Conservation (phyloP, 1,139 yeast species). For the Tardiomyces depauwii region DNA sequence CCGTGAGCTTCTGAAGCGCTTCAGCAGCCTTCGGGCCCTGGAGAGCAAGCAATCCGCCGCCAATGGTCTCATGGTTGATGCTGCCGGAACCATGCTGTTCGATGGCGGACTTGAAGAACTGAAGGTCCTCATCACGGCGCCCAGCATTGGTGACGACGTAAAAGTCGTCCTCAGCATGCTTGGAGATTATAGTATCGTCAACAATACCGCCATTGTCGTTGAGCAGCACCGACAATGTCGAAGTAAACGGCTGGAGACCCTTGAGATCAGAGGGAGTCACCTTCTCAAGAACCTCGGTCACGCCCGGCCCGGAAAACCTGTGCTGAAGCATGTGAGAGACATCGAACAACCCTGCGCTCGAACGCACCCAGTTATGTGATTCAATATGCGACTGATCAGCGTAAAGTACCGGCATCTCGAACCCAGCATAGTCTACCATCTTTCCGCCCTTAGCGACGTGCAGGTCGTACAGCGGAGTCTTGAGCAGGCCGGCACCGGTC, state of each 20-base stretch:
- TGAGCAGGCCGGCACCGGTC: conserved; percentile 12
- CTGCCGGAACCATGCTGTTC: conserved; percentile 23
- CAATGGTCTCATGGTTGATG: conserved; percentile 45
- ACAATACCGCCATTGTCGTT: conserved; percentile 65
- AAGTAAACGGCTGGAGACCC: conserved; percentile 42
- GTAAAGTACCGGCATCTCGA: conserved; percentile 86
- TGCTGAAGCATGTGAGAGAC: conserved; percentile 98
- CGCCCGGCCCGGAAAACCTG: conserved; percentile 53
- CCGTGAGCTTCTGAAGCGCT: conserved; percentile 54
- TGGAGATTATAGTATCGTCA: conserved; percentile 88
- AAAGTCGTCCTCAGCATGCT: conserved; percentile 63
- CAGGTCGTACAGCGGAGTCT: conserved; percentile 74
- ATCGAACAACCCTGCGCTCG: conserved; percentile 82
- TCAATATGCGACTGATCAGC: conserved; percentile 75
- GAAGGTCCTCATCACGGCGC: conserved; percentile 69
- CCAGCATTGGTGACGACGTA: conserved; percentile 98
- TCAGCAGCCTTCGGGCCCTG: conserved; percentile 82
- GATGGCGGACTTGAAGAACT: conserved; percentile 48
- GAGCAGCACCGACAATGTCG: conserved; percentile 70
- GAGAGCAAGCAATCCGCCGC: conserved; percentile 72
- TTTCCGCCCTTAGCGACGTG: conserved; percentile 75
- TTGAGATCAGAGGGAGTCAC: conserved; percentile 78
- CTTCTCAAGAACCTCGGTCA: conserved; percentile 59
- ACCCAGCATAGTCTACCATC: conserved; percentile 94
- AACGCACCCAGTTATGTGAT: conserved; percentile 90